These are phyloP conservation scores for Ceratopteris richardii DNA, from an alignment of 75 land plant species.

Conservation along the genomic window DNA sequence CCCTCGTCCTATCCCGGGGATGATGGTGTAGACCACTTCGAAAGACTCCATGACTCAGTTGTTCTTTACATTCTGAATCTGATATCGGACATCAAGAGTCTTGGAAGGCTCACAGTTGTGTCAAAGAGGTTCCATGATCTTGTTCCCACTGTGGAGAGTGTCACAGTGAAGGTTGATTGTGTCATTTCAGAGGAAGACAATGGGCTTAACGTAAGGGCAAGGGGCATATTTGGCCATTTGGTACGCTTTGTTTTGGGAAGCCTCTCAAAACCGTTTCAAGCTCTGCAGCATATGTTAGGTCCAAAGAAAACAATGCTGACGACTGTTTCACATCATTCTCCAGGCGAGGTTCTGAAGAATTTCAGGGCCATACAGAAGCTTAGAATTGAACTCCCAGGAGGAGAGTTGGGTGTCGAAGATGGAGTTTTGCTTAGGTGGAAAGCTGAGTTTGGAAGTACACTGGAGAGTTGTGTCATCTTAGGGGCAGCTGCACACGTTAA, in stretches of 20 bases:
- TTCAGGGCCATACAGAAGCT: conserved; percentile 42
- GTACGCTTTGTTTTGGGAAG: conserved; percentile 36
- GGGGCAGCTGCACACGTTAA: conserved; percentile 24
- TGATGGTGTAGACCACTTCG: conserved; percentile 11
- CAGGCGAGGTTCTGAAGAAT: conserved; percentile 45
- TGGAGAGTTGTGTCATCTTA: conserved; percentile 31
- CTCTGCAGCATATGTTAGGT: conserved; percentile 38
- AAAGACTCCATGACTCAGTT: conserved; percentile 21
- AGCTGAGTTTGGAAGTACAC: conserved; percentile 54
- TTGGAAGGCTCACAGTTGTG: conserved; percentile 22
- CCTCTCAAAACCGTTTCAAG: conserved; percentile 37
- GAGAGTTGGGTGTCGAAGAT: conserved; percentile 22
- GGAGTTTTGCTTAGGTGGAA: conserved; percentile 51
- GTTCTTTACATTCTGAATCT: conserved; percentile 21
- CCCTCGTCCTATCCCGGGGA: no score
- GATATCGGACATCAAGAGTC: conserved; percentile 16
- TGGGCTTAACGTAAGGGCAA: conserved; percentile 4
- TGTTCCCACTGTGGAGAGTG: conserved; percentile 15
- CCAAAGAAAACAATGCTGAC: conserved; percentile 34
- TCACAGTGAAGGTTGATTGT: conserved; percentile 30
- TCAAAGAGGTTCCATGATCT: conserved; percentile 23
- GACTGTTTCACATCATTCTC: conserved; percentile 57
- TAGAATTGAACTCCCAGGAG: conserved; percentile 43
- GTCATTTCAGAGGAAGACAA: conserved; percentile 24
- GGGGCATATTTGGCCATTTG: conserved; percentile 34